A percentile compares a stretch with the other conserved stretches of the same genome.
Evolutionary conservation across 805 yeast genomes (phyloP).

Genomic region (Candida suzukii): DNA sequence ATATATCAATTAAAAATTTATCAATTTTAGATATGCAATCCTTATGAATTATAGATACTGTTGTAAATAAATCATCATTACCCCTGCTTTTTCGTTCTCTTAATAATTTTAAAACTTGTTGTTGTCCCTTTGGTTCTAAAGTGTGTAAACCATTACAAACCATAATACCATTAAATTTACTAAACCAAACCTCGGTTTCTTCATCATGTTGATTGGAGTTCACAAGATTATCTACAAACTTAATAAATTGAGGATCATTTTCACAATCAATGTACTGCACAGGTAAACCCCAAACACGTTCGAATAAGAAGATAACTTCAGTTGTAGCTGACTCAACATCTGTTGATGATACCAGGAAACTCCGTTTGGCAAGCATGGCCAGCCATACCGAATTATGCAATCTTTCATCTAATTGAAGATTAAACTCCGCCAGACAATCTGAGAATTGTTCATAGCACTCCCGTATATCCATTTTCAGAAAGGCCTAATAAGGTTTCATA

Average conservation of each 20-base stretch:
- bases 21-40: background rate
- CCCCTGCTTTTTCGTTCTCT: background rate
- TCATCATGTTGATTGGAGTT: slow-evolving; percentile 16
- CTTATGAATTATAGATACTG: background rate
- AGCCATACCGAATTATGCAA: slow-evolving; percentile 16
- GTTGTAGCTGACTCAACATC: slow-evolving; percentile 7
- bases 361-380: slow-evolving; percentile 18
- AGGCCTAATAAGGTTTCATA: no score
- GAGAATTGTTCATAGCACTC: background rate
- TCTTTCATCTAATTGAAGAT: slow-evolving; percentile 8
- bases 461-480: background rate
- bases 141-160: background rate
- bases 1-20: background rate
- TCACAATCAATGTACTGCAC: background rate
- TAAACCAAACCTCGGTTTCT: slow-evolving; percentile 18
- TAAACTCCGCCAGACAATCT: background rate
- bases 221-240: background rate
- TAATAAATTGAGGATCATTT: background rate
- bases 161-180: background rate
- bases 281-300: slow-evolving; percentile 8
- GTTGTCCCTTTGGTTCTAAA: background rate
- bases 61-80: slow-evolving; percentile 1
- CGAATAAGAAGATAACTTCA: slow-evolving; percentile 10
- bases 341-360: slow-evolving; percentile 18
- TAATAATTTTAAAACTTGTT: background rate